These are phyloP conservation scores for Penicillium egyptiacum DNA, from an alignment of 495 filamentous ascomycete genomes.

Conservation along the genomic window DNA sequence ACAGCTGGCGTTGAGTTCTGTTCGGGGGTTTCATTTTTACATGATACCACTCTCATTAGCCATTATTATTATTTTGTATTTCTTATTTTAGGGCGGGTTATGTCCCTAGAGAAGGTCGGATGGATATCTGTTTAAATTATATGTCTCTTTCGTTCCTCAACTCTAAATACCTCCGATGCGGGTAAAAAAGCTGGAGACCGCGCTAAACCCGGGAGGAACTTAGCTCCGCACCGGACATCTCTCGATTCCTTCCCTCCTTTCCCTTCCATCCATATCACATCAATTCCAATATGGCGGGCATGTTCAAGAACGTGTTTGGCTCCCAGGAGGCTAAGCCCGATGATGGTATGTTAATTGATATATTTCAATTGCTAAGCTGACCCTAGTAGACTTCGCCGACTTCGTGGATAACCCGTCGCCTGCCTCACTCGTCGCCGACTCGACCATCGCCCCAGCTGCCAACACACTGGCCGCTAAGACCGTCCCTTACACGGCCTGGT, in stretches of 20 bases:
- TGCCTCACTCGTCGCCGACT: constrained; percentile 44
- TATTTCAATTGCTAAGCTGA: constrained; percentile 16
- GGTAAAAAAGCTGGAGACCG: constrained; percentile 27
- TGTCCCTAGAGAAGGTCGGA: constrained; percentile 4
- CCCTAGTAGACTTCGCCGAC: constrained; percentile 69
- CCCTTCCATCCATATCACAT: constrained; percentile 23
- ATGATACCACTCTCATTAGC: constrained; percentile 33
- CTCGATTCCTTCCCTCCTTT: constrained; percentile 34
- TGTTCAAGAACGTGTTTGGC: constrained; percentile 68
- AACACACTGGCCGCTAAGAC: constrained; percentile 47
- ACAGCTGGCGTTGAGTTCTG: constrained; percentile 22
- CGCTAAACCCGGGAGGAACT: constrained; percentile 30
- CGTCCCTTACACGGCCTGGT: constrained; percentile 88
- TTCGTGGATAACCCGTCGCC: constrained; percentile 68
- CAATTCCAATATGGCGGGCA: constrained; percentile 57
- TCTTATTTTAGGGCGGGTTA: constrained; percentile 5
- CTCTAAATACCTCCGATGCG: constrained; percentile 1
- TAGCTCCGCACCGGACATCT: constrained; percentile 25
- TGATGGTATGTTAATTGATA: constrained; percentile 53
- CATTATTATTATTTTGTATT: constrained; percentile 20
- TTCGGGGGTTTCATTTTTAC: constrained; percentile 19
- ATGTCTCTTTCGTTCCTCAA: background rate
- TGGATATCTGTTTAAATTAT: constrained; percentile 11
- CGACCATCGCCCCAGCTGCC: constrained; percentile 44
- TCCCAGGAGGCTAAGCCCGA: constrained; percentile 55